Percentiles rank a stretch among this genome's conserved stretches.
These are phyloP conservation scores for Fusarium acutatum DNA, from an alignment of 2,329 filamentous ascomycete genomes.

Conservation along the genomic window DNA sequence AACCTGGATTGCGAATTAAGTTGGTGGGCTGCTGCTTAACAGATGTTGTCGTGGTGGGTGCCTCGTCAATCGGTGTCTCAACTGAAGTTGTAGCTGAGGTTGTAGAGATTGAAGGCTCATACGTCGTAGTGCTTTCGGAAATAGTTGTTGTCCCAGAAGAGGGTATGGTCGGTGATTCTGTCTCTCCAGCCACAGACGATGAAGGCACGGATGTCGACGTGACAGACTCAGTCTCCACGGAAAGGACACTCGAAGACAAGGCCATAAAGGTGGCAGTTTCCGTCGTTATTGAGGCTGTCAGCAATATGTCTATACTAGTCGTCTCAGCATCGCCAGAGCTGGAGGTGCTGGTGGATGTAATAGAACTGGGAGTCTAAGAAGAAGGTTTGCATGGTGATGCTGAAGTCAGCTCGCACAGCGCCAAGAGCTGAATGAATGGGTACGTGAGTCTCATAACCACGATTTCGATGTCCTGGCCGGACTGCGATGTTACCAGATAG, in stretches of 20 bases:
- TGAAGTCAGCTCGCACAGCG: background rate
- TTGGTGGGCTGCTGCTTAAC: background rate
- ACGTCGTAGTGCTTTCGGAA: background rate
- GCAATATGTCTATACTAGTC: background rate
- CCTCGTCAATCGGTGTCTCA: background rate
- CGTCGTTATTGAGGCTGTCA: background rate
- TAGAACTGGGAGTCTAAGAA: background rate
- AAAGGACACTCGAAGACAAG: too few relatives aligned
- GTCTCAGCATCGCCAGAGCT: background rate
- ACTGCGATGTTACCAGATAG: too few relatives aligned
- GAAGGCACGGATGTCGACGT: too few relatives aligned
- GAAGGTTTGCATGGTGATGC: background rate
- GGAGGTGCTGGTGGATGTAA: background rate
- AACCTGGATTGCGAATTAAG: background rate
- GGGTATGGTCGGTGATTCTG: background rate
- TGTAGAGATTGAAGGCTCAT: accelerated
- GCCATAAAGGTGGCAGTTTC: background rate
- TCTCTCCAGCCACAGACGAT: background rate
- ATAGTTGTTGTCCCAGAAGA: background rate
- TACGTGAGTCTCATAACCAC: background rate
- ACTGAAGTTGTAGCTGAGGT: background rate
- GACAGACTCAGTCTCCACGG: background rate
- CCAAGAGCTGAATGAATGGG: background rate
- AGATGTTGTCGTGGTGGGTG: background rate
- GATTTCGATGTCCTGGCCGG: background rate